Evolutionary conservation across 73 alveolate genomes (phyloP).

Genomic region (Paramecium sonneborni): DNA sequence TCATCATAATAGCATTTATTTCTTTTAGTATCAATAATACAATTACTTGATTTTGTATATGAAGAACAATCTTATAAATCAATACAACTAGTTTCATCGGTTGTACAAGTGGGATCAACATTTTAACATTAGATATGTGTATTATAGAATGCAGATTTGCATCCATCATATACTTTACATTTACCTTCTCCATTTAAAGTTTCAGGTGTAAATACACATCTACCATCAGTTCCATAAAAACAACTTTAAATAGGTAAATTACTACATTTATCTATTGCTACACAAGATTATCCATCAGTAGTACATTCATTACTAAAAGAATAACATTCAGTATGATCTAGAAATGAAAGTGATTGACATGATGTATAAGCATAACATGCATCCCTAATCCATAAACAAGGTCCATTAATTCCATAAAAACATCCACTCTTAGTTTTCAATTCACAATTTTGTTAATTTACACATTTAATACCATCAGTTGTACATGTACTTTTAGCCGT

Average conservation of each 20-base stretch:
- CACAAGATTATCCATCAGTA: background rate
- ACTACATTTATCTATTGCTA: background rate
- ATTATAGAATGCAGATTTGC: background rate
- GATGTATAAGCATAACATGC: background rate
- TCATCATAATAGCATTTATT: constrained; percentile 1
- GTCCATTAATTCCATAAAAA: constrained; percentile 41
- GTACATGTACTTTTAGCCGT: constrained; percentile 1
- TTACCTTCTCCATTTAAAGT: background rate
- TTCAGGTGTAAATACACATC: constrained; percentile 2
- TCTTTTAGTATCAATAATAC: background rate
- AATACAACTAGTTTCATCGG: background rate
- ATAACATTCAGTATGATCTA: background rate
- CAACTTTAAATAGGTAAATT: background rate
- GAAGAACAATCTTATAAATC: background rate
- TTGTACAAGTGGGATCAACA: constrained; percentile 14
- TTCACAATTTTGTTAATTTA: background rate
- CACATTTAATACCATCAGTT: constrained; percentile 32
- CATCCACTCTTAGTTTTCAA: background rate
- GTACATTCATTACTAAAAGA: background rate
- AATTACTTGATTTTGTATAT: background rate
- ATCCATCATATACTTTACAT: background rate
- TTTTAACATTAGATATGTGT: background rate
- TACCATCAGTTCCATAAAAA: constrained; percentile 21
- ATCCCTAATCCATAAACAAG: constrained; percentile 45
- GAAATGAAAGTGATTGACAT: background rate